Percentiles rank a stretch among this genome's conserved stretches.
Conservation (phyloP, 768 basidiomycete species). For the Psilocybe cyanescens region DNA sequence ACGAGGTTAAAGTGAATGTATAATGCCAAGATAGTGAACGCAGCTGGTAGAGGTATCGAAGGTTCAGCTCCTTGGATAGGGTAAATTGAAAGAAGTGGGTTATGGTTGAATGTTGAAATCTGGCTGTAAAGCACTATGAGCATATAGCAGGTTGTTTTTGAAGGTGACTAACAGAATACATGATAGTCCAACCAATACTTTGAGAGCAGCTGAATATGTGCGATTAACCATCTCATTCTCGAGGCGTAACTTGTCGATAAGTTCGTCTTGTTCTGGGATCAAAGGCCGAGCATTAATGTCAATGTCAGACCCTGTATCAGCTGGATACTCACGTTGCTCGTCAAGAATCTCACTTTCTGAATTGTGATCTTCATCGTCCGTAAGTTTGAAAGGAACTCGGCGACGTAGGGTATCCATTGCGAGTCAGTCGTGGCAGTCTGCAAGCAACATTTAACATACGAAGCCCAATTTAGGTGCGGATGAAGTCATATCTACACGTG, state of each 20-base stretch:
- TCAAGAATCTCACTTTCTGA: conserved; percentile 41
- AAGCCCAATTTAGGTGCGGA: not conserved
- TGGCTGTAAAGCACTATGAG: conserved; percentile 38
- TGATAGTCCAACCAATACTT: conserved; percentile 47
- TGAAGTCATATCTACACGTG: conserved; percentile 6
- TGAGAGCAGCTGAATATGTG: conserved; percentile 42
- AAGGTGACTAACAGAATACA: conserved; percentile 45
- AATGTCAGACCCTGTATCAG: not conserved
- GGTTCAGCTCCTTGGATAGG: conserved; percentile 29
- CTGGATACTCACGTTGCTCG: conserved; percentile 49
- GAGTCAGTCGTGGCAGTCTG: not conserved
- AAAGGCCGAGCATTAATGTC: not conserved
- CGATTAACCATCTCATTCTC: conserved; percentile 46
- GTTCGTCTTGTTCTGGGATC: conserved; percentile 60
- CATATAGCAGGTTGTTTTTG: not conserved
- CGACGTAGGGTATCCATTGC: conserved; percentile 44
- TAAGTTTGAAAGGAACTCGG: conserved; percentile 47
- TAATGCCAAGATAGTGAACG: conserved; percentile 52
- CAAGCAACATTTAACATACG: not conserved
- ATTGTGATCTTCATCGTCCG: conserved; percentile 31
- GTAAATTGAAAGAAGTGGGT: conserved; percentile 51
- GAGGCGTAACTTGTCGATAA: conserved; percentile 52
- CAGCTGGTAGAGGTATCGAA: conserved; percentile 48
- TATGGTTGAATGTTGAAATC: conserved; percentile 43
- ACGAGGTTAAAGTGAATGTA: conserved; percentile 54